Base-by-base conservation (phyloP, 2,329 filamentous ascomycete species). In the Stagonosporopsis cucurbitacearum region DNA sequence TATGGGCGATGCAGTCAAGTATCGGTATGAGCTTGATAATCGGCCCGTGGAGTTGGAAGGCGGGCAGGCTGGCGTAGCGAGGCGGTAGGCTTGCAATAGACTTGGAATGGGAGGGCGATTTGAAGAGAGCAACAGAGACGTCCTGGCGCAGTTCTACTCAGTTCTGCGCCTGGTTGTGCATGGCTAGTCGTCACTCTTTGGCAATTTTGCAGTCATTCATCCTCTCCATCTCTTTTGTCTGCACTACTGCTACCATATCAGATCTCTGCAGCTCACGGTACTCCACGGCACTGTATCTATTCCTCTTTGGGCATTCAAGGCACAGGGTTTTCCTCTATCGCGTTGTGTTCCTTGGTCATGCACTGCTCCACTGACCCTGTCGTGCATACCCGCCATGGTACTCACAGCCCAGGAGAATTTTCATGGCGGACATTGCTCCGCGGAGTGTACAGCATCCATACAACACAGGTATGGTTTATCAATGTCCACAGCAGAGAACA, bases 21-120 rank as follows among this genome's bases (percentile, higher is more conserved):
- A 54, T 23, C 36, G 37, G 17, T 23, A 30, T 19, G 43, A 54
- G 43, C 15, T 48, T 26, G 50, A 28, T 20, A 37, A 11, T 7
- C 32, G 28, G 37, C 26, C 44, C 6, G 36, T 37, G 13, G 50
- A 54, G n/a, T 30, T 54, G 43, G 50, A 48, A 26, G 50, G 50
- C 3, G 28, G 28, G 30, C 28, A 26, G 19, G 39, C 39, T n/a
- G 39, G 5, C 23, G 22, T 4, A 6, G 35, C 12, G 17, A 36
- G 33, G 17, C 33, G 33, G 17, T 32, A 15, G n/a, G 12, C n/a
- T 4, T 32, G 13, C 4, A 32, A 3, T 5, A n/a, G 4, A 7
- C n/a, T n/a, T 32, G 30, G 8, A n/a, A n/a, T 5, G 30, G 13
- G 13, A 6, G 5, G 30, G 13, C 7, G 30, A 5, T 15, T 32